Evolutionary conservation across 75 land plant species (phyloP).

Genomic region (Selaginella tamariscina): DNA sequence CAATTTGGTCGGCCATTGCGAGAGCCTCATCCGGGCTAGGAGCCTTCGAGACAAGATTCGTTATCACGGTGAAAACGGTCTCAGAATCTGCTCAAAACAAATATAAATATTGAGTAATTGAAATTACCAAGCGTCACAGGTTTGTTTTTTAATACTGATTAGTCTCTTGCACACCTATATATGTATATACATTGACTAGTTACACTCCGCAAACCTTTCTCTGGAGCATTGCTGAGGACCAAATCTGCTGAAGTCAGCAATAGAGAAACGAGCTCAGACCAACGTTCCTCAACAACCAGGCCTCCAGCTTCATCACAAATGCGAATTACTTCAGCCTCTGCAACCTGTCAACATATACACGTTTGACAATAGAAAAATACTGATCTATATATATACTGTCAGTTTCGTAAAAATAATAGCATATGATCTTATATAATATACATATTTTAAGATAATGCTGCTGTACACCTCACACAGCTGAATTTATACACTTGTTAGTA

Average conservation of each 20-base stretch:
- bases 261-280: conserved; percentile 66
- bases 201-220: conserved; percentile 45
- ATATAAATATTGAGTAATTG: not conserved
- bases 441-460: too few species aligned
- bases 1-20: conserved; percentile 82
- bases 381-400: too few species aligned
- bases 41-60: conserved; percentile 65
- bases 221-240: conserved; percentile 48
- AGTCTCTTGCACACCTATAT: too few species aligned
- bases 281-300: conserved; percentile 41
- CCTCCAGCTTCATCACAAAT: conserved; percentile 64
- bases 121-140: too few species aligned
- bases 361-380: too few species aligned
- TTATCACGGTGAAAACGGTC: conserved; percentile 73
- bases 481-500: too few species aligned
- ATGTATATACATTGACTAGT: not conserved
- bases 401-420: too few species aligned
- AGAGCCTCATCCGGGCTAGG: conserved; percentile 53
- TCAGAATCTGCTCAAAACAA: conserved; percentile 50
- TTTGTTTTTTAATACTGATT: too few species aligned
- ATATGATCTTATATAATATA: too few species aligned
- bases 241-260: conserved; percentile 78
- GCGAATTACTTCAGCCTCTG: conserved; percentile 58
- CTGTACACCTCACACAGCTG: too few species aligned
- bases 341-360: too few species aligned